These are phyloP conservation scores for Camellia japonica DNA, from an alignment of 148 eudicot species.

Conservation along the genomic window DNA sequence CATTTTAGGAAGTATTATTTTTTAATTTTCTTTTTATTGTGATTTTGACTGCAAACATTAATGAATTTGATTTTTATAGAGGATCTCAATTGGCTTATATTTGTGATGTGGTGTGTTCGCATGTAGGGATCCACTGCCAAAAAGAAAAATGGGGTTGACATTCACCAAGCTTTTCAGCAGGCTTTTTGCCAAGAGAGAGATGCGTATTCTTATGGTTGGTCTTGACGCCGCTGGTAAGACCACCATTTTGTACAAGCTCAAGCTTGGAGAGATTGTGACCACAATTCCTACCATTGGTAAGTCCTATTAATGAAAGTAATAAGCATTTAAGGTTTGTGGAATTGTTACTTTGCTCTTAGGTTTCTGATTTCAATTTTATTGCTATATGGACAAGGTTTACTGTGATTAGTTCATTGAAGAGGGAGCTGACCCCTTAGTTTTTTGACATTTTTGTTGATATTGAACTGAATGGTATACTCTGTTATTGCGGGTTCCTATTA, in stretches of 20 bases:
- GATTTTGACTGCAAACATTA: background rate
- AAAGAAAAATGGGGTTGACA: conserved; percentile 45
- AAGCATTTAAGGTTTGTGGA: background rate
- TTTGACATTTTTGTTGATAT: background rate
- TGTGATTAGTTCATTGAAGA: background rate
- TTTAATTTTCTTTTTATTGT: background rate
- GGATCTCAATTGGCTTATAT: conserved; percentile 8
- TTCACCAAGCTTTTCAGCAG: conserved; percentile 55
- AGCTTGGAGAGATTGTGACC: conserved; percentile 56
- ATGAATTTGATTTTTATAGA: background rate
- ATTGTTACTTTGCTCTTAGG: background rate
- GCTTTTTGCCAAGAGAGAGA: conserved; percentile 56
- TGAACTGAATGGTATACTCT: background rate
- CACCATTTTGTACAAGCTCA: conserved; percentile 56
- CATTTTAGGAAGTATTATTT: background rate
- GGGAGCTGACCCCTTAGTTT: background rate
- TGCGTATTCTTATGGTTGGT: conserved; percentile 60
- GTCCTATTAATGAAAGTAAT: conserved; percentile 2
- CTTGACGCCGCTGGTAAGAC: conserved; percentile 59
- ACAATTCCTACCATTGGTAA: conserved; percentile 54
- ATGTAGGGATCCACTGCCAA: conserved; percentile 21
- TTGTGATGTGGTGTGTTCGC: background rate
- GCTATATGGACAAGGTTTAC: background rate
- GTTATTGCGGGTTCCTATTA: background rate
- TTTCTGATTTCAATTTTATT: background rate